Base-by-base conservation (phyloP, 2,329 filamentous ascomycete species). In the Diaporthe batatas region DNA sequence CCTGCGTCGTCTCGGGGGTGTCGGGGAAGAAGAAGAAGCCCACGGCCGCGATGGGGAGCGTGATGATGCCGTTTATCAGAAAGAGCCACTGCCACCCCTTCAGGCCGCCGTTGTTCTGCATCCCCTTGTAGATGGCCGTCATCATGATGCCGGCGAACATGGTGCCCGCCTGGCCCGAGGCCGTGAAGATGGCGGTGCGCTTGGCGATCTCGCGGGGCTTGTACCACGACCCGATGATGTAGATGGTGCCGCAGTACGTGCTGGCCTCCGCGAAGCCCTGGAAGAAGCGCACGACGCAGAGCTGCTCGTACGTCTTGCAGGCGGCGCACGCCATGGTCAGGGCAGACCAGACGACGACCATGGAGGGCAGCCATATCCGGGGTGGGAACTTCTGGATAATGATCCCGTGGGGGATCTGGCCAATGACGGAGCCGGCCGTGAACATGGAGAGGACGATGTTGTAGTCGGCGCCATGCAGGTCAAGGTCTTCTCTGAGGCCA, bases 101-200 rank as follows among this genome's bases (percentile, higher is more conserved):
- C 6, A 87, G 78, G 0, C 85, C 83, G 10, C 77, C 77, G 29
- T 14, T 77, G 0, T 87, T 86, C 32, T 86, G 76, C 72, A 80
- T 75, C 3, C 80, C 80, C 44, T 81, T 76, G 70, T 78, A 75
- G 34, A 80, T 79, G 3, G 85, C 86, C 0, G 86, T 86, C 77
- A 90, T 88, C 75, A 91, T 85, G 64, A 89, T 85, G 0, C 87
- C 87, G 4, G 84, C 84, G 67, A 90, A 87, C 84, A 89, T 86
- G 0, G 83, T 86, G 0, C 87, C 87, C 0, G 85, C 86, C 7
- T 88, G 80, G 3, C 86, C 86, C 10, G 85, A 86, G 3, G 85
- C 83, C 6, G 86, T 88, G 77, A 89, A 89, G 55, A 90, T 85
- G 12, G 85, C 87, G 8, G 82, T 85, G 1, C 88, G 82, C 75